Base-by-base conservation (phyloP, 805 yeast species). In the Ogataea nakhonphanomensis region DNA sequence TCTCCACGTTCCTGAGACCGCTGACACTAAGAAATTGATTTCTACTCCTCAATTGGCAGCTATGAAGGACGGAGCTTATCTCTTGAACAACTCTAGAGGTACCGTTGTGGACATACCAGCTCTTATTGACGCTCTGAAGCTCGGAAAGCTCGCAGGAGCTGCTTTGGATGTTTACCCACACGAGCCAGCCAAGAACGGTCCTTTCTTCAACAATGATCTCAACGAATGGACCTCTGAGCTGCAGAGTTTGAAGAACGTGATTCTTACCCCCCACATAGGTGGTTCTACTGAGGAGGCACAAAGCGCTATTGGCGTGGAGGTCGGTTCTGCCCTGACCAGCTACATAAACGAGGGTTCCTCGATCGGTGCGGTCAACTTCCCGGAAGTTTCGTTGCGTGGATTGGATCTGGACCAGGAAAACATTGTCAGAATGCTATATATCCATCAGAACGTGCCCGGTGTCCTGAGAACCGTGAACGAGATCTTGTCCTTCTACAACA, bases 251-350 rank as follows among this genome's bases (percentile, higher is more conserved):
- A 80, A 90, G 69, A 93, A 93, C 68, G 79, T 91, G 47, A 89
- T 93, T 51, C 75, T 93, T 58, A 83, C 98, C 40, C 99, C 99
- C 25, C 99, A 93, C 63, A 93, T 93, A 55, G 99, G 99, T 69
- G 99, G 99, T 53, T 89, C 97, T 37, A 93, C 99, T 34, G 98
- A 91, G 68, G 99, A 93, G 73, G 99, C 99, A 27, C 99, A 93
- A 75, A 76, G 86, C 41, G 95, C 98, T 29, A 93, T 93, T 60
- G 99, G 99, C 70, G 73, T 91, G 46, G 99, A 93, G 71, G 99
- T 93, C 46, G 87, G 83, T 45, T 73, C 84, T 33, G 81, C 95
- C 28, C 74, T 93, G 58, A 74, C 90, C 50, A 87, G 86, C 62
- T 93, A 89, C 72, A 84, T 93, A 65, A 91, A 90, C 69, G 98